These are phyloP conservation scores for Aspergillus biplanus DNA, from an alignment of 495 filamentous ascomycete species.

Conservation along the genomic window DNA sequence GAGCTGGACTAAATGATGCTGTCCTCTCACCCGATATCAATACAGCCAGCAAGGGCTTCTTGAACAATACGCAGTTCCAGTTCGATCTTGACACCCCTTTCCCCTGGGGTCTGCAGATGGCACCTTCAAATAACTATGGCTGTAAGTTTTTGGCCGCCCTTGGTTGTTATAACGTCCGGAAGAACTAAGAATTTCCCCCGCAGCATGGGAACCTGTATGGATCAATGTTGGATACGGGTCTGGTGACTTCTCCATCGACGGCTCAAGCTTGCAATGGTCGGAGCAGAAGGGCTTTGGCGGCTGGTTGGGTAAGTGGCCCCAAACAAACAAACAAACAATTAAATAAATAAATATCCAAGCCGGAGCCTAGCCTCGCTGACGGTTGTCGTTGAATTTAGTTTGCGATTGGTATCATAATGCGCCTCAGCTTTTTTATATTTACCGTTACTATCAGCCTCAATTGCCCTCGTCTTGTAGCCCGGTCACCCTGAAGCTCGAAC, in stretches of 20 bases:
- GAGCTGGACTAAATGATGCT: slow-evolving; percentile 50
- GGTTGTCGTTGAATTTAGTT: slow-evolving; percentile 33
- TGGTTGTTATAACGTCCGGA: neutral
- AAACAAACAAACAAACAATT: neutral
- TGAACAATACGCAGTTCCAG: slow-evolving; percentile 48
- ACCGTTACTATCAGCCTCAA: slow-evolving; percentile 29
- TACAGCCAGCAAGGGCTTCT: slow-evolving; percentile 36
- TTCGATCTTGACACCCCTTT: slow-evolving; percentile 39
- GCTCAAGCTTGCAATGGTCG: slow-evolving; percentile 43
- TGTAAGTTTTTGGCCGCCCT: slow-evolving; percentile 23
- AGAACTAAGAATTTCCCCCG: slow-evolving; percentile 5
- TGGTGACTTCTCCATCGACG: slow-evolving; percentile 44
- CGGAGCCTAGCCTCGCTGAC: slow-evolving; percentile 1
- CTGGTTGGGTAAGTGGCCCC: slow-evolving; percentile 52
- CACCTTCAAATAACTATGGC: slow-evolving; percentile 35
- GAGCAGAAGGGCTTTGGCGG: slow-evolving; percentile 46
- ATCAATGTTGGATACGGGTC: slow-evolving; percentile 46
- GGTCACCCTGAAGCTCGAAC: slow-evolving; percentile 41
- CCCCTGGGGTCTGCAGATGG: slow-evolving; percentile 43
- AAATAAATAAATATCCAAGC: slow-evolving; percentile 7
- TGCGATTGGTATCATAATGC: slow-evolving; percentile 60
- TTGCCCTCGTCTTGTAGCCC: slow-evolving; percentile 50
- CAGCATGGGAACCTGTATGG: slow-evolving; percentile 46
- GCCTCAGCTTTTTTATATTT: slow-evolving; percentile 57
- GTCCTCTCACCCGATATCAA: slow-evolving; percentile 35